These are phyloP conservation scores for Claviceps lovelessii DNA, from an alignment of 2,329 filamentous ascomycete species.

Conservation along the genomic window DNA sequence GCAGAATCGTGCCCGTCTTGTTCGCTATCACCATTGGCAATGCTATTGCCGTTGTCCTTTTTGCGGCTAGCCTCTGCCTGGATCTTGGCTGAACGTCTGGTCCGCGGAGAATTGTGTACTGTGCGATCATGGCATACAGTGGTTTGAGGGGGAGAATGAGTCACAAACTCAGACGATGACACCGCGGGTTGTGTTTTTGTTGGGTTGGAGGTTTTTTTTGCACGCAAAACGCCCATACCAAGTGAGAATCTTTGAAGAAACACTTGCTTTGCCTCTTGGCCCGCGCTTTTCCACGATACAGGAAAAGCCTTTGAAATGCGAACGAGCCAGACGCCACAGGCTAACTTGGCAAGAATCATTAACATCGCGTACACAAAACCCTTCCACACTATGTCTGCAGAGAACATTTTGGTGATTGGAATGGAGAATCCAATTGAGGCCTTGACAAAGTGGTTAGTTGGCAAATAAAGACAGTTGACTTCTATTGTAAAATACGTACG, in stretches of 20 bases:
- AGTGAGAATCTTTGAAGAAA: no score
- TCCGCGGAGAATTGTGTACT: not conserved
- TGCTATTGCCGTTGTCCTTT: not conserved
- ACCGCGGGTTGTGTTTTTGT: not conserved
- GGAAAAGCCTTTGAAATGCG: constrained; percentile 6
- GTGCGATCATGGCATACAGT: not conserved
- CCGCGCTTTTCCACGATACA: not conserved
- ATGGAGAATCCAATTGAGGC: constrained; percentile 61
- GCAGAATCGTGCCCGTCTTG: not conserved
- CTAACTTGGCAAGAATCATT: constrained; percentile 50
- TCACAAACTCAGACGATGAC: not conserved
- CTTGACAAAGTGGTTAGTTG: not conserved
- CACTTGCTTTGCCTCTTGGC: not conserved
- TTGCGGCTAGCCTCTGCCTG: not conserved
- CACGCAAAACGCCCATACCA: not conserved
- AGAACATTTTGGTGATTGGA: constrained; percentile 57
- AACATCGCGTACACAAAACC: constrained; percentile 57
- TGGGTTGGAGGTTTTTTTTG: not conserved
- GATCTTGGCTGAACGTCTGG: not conserved
- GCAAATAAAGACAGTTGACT: not conserved
- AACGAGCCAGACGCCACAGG: constrained; percentile 46
- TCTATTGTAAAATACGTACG: constrained; percentile 18
- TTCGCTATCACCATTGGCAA: not conserved
- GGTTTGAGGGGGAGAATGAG: not conserved
- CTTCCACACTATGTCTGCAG: constrained; percentile 49